phyloP scores from a whole-genome alignment of 345 rosid genomes.

The Brassica nigra region DNA sequence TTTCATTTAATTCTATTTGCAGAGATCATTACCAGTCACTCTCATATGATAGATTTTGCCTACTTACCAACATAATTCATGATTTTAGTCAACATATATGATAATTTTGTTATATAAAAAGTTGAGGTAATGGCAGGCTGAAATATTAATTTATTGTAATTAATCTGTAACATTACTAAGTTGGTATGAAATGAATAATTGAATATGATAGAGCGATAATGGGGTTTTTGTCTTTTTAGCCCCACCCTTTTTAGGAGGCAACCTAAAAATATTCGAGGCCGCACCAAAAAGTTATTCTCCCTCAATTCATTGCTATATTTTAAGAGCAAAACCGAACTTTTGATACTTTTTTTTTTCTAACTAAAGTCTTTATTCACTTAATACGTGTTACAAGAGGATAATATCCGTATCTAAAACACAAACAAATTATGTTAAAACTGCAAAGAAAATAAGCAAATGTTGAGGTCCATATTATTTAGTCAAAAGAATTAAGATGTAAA shows the following conservation, averaged over 20 bases:
- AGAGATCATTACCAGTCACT: neutral
- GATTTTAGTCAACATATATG: neutral
- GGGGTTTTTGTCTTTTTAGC: neutral
- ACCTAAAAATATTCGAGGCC: conserved; percentile 7
- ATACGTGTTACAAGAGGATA: neutral
- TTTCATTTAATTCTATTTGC: neutral
- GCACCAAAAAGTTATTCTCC: neutral
- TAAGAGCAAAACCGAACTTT: neutral
- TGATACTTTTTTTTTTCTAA: neutral
- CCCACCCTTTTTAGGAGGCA: conserved; percentile 1
- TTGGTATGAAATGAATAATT: conserved; percentile 7
- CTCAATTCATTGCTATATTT: neutral
- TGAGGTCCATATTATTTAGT: neutral
- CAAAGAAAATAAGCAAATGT: neutral
- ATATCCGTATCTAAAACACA: conserved; percentile 7
- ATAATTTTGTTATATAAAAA: neutral
- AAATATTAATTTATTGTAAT: neutral
- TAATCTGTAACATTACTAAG: neutral
- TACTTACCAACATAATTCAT: neutral
- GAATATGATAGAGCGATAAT: neutral
- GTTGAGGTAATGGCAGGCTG: neutral
- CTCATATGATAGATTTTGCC: neutral
- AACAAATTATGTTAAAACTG: neutral
- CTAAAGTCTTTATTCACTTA: no score
- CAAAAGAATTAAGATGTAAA: neutral